phyloP scores from a whole-genome alignment of 208 protist species.

The Leishmania arabica region DNA sequence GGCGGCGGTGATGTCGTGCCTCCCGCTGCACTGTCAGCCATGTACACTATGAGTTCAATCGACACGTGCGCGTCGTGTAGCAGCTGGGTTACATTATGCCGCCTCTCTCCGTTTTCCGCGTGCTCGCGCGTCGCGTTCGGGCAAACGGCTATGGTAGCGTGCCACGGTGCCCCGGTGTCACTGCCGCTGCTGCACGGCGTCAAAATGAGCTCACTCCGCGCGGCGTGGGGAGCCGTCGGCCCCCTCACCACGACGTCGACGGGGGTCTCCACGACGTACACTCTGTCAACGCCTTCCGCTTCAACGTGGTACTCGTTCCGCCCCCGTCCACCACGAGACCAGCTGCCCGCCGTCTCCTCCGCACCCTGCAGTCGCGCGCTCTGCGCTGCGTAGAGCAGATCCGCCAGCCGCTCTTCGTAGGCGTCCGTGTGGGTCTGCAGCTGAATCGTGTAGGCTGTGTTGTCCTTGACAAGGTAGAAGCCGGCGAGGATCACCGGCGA shows the following conservation, averaged over 20 bases:
- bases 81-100: background rate
- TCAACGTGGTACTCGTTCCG: slow-evolving; percentile 11
- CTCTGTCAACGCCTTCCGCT: background rate
- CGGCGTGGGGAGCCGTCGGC: too few species aligned
- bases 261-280: slow-evolving; percentile 15
- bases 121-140: background rate
- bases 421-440: slow-evolving; percentile 45
- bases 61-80: slow-evolving; percentile 14
- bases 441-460: slow-evolving; percentile 57
- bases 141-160: background rate
- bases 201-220: slow-evolving; percentile 12
- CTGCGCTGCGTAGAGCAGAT: slow-evolving; percentile 52
- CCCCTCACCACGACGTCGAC: slow-evolving; percentile 7
- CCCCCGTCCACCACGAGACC: background rate
- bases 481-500: slow-evolving; percentile 39
- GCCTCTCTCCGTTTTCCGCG: background rate
- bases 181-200: background rate
- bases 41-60: slow-evolving; percentile 7
- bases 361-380: slow-evolving; percentile 37
- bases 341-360: background rate
- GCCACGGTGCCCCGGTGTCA: background rate
- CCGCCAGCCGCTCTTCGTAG: slow-evolving; percentile 47
- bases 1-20: background rate
- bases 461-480: slow-evolving; percentile 49
- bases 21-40: background rate